A percentile compares a stretch with the other conserved stretches of the same genome.
Conservation (phyloP, 2,329 filamentous ascomycete genomes). For the Raffaelea arxii region DNA sequence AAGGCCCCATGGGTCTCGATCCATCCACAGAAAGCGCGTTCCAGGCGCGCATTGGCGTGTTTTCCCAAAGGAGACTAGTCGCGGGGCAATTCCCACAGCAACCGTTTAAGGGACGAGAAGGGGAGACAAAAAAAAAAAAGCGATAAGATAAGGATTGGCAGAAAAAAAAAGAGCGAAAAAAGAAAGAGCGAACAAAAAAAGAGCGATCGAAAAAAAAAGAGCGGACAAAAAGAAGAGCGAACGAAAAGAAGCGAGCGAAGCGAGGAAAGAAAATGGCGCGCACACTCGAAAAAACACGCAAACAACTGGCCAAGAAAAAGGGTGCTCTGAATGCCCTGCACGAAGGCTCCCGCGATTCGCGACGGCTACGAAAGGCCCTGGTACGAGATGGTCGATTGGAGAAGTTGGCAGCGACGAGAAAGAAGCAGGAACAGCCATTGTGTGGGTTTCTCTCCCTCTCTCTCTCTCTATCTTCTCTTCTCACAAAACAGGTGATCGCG, state of each 20-base stretch:
- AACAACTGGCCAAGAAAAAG: slow-evolving; percentile 76
- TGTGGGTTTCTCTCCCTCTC: slow-evolving; percentile 35
- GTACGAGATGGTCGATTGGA: slow-evolving; percentile 75
- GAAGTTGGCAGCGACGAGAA: slow-evolving; percentile 57
- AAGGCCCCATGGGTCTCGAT: neutral
- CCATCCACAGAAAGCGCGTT: slow-evolving; percentile 8
- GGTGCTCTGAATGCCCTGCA: slow-evolving; percentile 67
- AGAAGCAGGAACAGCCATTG: slow-evolving; percentile 65
- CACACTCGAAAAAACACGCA: slow-evolving; percentile 72
- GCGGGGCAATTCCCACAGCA: slow-evolving; percentile 10
- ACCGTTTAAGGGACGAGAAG: slow-evolving; percentile 3
- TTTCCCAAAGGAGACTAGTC: slow-evolving; percentile 7
- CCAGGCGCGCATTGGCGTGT: slow-evolving; percentile 7
- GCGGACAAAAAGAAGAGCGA: too few species aligned
- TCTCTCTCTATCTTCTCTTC: neutral
- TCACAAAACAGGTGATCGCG: slow-evolving; percentile 11
- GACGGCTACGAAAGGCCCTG: slow-evolving; percentile 68
- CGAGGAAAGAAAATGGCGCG: slow-evolving; percentile 52
- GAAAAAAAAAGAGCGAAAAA: slow-evolving; percentile 1
- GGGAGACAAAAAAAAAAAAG: slow-evolving; percentile 4
- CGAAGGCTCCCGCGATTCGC: slow-evolving; percentile 79
- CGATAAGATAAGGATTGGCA: slow-evolving; percentile 4
- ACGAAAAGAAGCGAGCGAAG: too few species aligned
- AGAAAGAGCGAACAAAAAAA: neutral
- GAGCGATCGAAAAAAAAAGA: too few species aligned